Conservation (phyloP, 208 protist species). For the Blastocrithidia nonstop region DNA sequence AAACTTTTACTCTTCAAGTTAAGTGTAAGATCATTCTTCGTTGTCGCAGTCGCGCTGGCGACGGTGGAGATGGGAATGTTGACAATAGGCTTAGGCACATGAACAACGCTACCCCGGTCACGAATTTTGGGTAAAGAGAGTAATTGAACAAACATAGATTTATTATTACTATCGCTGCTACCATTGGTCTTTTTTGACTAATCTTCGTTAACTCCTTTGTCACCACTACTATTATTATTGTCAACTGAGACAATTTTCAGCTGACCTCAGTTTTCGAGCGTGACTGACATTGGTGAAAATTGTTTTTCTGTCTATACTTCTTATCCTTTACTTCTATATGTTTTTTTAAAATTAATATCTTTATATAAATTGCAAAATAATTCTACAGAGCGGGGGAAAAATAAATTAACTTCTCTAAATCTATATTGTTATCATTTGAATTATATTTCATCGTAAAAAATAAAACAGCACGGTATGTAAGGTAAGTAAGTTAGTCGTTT, state of each 20-base stretch:
- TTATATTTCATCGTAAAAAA: too few species aligned
- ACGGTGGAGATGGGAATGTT: constrained; percentile 53
- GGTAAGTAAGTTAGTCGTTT: too few species aligned
- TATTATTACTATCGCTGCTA: constrained; percentile 5
- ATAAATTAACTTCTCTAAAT: too few species aligned
- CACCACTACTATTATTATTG: constrained; percentile 12
- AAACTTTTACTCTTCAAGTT: constrained; percentile 27
- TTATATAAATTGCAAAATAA: too few species aligned
- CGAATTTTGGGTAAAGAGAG: constrained; percentile 35
- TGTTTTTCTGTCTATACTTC: constrained; percentile 4
- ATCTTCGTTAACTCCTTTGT: constrained; percentile 8
- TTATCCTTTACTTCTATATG: too few species aligned
- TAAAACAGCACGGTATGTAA: too few species aligned
- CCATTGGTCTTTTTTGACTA: constrained; percentile 9
- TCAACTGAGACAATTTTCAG: constrained; percentile 17
- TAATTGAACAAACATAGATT: constrained; percentile 19
- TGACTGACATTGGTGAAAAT: constrained; percentile 11
- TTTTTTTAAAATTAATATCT: too few species aligned
- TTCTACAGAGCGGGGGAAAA: too few species aligned
- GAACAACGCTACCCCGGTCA: constrained; percentile 23
- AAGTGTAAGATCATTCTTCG: constrained; percentile 70
- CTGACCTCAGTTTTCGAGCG: constrained; percentile 73
- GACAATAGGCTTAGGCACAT: constrained; percentile 34
- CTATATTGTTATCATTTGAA: too few species aligned
- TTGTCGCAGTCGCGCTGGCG: constrained; percentile 44